phyloP scores from a whole-genome alignment of 345 rosid species.

The Limnanthes douglasii region DNA sequence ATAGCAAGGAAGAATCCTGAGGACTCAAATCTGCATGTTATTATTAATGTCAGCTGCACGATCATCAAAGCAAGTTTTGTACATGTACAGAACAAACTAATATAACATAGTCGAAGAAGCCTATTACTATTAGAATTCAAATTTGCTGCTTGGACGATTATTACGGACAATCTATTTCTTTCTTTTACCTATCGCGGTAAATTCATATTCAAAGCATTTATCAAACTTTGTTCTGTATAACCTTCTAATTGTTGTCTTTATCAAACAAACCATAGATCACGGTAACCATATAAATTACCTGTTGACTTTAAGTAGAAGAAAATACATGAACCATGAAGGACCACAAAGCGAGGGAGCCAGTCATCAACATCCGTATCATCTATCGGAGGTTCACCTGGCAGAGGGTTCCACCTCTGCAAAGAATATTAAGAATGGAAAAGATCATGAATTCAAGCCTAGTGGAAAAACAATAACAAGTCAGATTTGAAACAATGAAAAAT shows the following conservation, averaged over 20 bases:
- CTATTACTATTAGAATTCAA: too few species aligned
- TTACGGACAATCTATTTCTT: too few species aligned
- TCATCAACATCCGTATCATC: slow-evolving; percentile 93
- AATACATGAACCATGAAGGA: slow-evolving; percentile 81
- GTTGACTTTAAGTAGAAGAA: slow-evolving; percentile 69
- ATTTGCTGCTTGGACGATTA: too few species aligned
- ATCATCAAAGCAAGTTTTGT: neutral
- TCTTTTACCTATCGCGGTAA: too few species aligned
- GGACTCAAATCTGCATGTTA: slow-evolving; percentile 77
- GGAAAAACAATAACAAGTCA: slow-evolving; percentile 6
- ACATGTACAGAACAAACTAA: neutral
- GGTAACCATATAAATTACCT: slow-evolving; percentile 22
- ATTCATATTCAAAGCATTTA: too few species aligned
- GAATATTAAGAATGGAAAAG: neutral
- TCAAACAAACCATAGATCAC: neutral
- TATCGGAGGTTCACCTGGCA: slow-evolving; percentile 87
- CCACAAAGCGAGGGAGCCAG: slow-evolving; percentile 95
- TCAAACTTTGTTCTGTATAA: neutral
- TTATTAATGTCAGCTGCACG: neutral
- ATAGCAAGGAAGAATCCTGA: slow-evolving; percentile 71
- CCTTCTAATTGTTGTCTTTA: neutral
- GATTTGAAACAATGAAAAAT: slow-evolving; percentile 1
- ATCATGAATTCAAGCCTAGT: slow-evolving; percentile 1
- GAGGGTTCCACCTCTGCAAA: slow-evolving; percentile 80
- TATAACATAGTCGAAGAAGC: neutral